These are phyloP conservation scores for Triticum timopheevii DNA, from an alignment of 176 grass and related monocot species.

Conservation along the genomic window DNA sequence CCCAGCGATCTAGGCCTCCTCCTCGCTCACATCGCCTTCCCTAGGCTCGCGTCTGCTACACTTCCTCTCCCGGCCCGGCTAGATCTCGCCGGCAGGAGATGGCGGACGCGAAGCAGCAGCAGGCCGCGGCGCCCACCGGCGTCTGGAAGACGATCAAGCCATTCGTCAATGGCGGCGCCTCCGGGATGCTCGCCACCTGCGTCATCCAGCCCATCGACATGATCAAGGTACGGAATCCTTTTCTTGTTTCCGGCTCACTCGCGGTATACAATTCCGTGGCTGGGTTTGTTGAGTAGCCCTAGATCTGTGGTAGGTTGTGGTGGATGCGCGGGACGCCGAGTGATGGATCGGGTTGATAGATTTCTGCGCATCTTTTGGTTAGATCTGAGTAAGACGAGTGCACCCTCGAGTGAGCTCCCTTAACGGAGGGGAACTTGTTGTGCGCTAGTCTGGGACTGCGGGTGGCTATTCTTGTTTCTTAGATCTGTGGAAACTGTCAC, in stretches of 20 bases:
- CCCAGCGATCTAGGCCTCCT: constrained; percentile 5
- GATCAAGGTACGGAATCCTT: constrained; percentile 65
- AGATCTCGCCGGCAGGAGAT: constrained; percentile 41
- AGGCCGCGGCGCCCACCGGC: constrained; percentile 42
- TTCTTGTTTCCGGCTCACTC: not conserved
- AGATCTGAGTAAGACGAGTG: constrained; percentile 20
- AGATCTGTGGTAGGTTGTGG: constrained; percentile 15
- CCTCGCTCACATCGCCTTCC: constrained; percentile 8
- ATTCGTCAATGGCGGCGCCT: constrained; percentile 86
- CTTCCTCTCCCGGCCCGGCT: not conserved
- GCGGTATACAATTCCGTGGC: not conserved
- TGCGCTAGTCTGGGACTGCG: not conserved
- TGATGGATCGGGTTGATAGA: not conserved
- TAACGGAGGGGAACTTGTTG: not conserved
- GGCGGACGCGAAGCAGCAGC: constrained; percentile 67
- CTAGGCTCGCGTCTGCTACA: constrained; percentile 10
- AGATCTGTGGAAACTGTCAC: constrained; percentile 19
- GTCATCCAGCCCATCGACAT: constrained; percentile 98
- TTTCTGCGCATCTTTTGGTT: not conserved
- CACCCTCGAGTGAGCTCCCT: not conserved
- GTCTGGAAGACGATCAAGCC: constrained; percentile 91
- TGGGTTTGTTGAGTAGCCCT: not conserved
- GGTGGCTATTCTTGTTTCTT: not conserved
- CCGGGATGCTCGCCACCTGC: constrained; percentile 97
- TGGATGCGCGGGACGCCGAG: not conserved